Evolutionary conservation across 129 eudicot species (phyloP).

Genomic region (Saussurea involucrata): DNA sequence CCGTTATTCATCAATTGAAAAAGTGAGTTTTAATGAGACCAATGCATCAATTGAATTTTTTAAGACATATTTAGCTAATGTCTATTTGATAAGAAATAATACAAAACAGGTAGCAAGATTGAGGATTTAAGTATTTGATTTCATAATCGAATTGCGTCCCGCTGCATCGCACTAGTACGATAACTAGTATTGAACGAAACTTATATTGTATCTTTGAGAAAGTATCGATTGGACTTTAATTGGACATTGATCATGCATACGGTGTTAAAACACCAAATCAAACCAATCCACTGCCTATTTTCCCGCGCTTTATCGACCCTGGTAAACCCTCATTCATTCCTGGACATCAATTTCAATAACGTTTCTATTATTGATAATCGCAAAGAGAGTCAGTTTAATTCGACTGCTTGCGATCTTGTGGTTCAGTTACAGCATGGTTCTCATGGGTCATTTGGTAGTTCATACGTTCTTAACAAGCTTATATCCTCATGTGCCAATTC

Average conservation of each 20-base stretch:
- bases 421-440: conserved; percentile 15
- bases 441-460: conserved; percentile 25
- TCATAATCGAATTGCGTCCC: too few species aligned
- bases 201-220: not conserved
- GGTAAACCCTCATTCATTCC: not conserved
- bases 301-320: conserved; percentile 35
- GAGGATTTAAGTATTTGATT: too few species aligned
- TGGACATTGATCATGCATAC: conserved; percentile 12
- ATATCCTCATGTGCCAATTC: conserved; percentile 44
- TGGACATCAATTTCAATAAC: not conserved
- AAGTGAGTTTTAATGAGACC: too few species aligned
- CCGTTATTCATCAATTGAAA: too few species aligned
- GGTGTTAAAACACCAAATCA: not conserved
- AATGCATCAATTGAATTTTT: too few species aligned
- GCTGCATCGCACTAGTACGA: too few species aligned
- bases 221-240: not conserved
- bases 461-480: conserved; percentile 41
- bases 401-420: not conserved
- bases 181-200: not conserved
- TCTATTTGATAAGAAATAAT: too few species aligned
- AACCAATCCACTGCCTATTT: conserved; percentile 20
- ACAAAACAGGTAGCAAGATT: too few species aligned
- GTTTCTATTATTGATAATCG: not conserved
- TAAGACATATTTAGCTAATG: too few species aligned
- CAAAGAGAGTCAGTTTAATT: not conserved